A percentile compares a stretch with the other conserved stretches of the same genome.
These are phyloP conservation scores for Arthrobotrys sphaeroides DNA, from an alignment of 2,329 filamentous ascomycete genomes.

Conservation along the genomic window DNA sequence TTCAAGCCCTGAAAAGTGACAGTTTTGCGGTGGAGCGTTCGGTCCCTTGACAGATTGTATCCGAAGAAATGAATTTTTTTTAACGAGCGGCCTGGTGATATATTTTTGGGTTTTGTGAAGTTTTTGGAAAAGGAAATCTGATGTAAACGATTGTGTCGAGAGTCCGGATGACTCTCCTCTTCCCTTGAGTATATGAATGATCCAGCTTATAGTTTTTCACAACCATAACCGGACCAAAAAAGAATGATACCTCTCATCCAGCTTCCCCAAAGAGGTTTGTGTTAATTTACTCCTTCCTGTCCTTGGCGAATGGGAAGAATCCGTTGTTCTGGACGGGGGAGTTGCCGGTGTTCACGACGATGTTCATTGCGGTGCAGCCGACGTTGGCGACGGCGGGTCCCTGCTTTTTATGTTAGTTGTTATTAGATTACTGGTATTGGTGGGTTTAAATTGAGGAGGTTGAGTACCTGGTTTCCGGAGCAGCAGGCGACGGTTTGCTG, in stretches of 20 bases:
- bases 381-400: conserved; percentile 35
- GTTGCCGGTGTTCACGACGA: conserved; percentile 38
- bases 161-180: too few species aligned
- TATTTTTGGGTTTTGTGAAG: not conserved
- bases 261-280: too few species aligned
- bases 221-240: too few species aligned
- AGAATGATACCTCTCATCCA: too few species aligned
- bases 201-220: too few species aligned
- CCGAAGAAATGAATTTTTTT: too few species aligned
- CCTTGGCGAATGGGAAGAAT: conserved; percentile 34
- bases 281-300: conserved; percentile 5
- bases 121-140: not conserved
- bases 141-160: too few species aligned
- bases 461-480: conserved; percentile 32
- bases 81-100: not conserved
- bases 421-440: not conserved
- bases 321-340: conserved; percentile 32
- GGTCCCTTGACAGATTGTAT: too few species aligned
- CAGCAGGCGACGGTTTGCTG: conserved; percentile 39
- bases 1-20: too few species aligned
- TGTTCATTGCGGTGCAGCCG: conserved; percentile 47
- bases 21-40: too few species aligned
- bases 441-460: not conserved
- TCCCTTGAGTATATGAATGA: too few species aligned
- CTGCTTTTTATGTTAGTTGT: not conserved